Base-by-base conservation (phyloP, 768 basidiomycete genomes). In the Sistotremastrum suecicum region DNA sequence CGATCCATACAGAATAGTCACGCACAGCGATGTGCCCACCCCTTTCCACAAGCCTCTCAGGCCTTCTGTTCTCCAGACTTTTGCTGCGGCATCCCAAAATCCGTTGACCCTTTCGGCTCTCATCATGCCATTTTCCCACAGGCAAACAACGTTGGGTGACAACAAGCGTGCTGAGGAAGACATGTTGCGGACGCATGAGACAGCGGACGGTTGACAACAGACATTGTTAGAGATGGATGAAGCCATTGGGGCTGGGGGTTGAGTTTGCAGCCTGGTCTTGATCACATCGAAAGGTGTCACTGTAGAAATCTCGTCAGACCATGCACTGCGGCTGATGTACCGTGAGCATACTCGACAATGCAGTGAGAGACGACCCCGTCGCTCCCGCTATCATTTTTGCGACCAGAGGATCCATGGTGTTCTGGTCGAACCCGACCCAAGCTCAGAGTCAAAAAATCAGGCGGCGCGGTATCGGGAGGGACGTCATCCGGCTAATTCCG, bases 221-320 rank as follows among this genome's bases (percentile, higher is more conserved):
- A 67, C 67, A 57, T 71, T 70, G 34, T 63, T 60, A 7, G 76
- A 70, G 43, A 72, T 69, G 47, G 67, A 69, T 46, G 75, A 69
- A 57, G 76, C 72, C 30, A 76, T 67, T 40, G 62, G 70, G 38
- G 50, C 43, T 20, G 71, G 66, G n/a, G 80, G 81, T 59, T 86
- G 90, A 0, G 95, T 98, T 61, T 99, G 95, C 11, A 99, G 67
- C 31, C 95, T 78, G 8, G 94, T 98, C 63, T 98, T 98, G 53
- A 98, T 74, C 45, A 99, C 90, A 63, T 99, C 95, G 61, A 99
- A 99, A 3, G 95, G 95, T 3, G 94, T 98, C 95, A 99, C 94
- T 98, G 59, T 7, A 47, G 47, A 33, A 33, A 44, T 37, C n/a
- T 47, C 38, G n/a, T 40, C 29, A 11, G 39, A 49, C 43, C n/a